Percentiles rank a stretch among this genome's conserved stretches.
Evolutionary conservation across 768 basidiomycete species (phyloP).

Genomic region (Boletus tomentosulus): DNA sequence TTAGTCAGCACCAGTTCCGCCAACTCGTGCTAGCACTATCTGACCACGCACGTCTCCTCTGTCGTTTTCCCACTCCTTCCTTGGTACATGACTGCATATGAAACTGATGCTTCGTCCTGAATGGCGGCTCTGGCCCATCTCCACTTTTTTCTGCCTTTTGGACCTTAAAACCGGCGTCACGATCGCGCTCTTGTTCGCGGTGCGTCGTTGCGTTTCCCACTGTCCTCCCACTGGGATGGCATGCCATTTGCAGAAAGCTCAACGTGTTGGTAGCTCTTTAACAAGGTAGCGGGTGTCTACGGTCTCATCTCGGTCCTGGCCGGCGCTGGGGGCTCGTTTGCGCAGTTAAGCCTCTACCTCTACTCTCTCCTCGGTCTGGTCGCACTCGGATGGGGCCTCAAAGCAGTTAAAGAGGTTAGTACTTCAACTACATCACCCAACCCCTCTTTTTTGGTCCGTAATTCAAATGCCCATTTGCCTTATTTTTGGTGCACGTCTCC

Average conservation of each 20-base stretch:
- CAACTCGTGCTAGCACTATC: not conserved
- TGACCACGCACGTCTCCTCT: not conserved
- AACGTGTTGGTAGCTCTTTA: conserved; percentile 59
- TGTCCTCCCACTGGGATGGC: too few relatives aligned
- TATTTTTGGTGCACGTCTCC: not conserved
- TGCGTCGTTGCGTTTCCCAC: conserved; percentile 37
- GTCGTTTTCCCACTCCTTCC: conserved; percentile 3
- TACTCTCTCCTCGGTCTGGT: conserved; percentile 85
- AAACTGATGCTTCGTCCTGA: conserved; percentile 78
- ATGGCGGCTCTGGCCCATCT: conserved; percentile 79
- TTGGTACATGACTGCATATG: conserved; percentile 46
- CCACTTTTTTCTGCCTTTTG: conserved; percentile 79
- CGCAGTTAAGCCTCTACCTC: conserved; percentile 88
- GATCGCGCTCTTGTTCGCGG: conserved; percentile 84
- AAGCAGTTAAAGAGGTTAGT: conserved; percentile 79
- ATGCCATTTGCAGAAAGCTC: not conserved
- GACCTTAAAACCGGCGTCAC: conserved; percentile 94
- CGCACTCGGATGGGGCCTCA: conserved; percentile 82
- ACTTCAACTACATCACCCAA: not conserved
- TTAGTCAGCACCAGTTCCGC: conserved; percentile 17
- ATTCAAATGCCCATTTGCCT: conserved; percentile 7
- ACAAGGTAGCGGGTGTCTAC: conserved; percentile 98
- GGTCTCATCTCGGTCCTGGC: conserved; percentile 89
- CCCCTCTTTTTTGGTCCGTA: not conserved
- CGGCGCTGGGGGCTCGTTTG: conserved; percentile 89